Percentiles rank a stretch among this genome's conserved stretches.
These are phyloP conservation scores for Podila epicladia DNA, from an alignment of 192 early-diverging fungal species.

Conservation along the genomic window DNA sequence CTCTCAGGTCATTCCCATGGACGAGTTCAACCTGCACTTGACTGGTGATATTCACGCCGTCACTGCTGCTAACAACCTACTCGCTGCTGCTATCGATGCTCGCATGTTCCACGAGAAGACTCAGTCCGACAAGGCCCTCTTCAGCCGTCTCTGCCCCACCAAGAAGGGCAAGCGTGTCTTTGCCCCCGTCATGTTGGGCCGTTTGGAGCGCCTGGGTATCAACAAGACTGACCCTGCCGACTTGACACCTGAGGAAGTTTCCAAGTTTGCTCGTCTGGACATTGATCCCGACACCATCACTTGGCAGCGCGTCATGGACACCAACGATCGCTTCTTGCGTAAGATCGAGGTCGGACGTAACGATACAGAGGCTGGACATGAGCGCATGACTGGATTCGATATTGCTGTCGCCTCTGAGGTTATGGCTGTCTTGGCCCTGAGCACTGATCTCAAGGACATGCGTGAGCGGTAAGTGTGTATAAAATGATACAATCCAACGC, in stretches of 20 bases:
- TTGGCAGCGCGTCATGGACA: slow-evolving; percentile 97
- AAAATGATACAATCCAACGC: no score
- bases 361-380: slow-evolving; percentile 86
- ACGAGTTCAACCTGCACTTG: slow-evolving; percentile 98
- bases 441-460: slow-evolving; percentile 93
- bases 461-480: slow-evolving; percentile 64
- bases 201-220: slow-evolving; percentile 86
- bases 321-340: slow-evolving; percentile 96
- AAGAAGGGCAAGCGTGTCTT: slow-evolving; percentile 89
- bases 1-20: slow-evolving; percentile 99
- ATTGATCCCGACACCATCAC: slow-evolving; percentile 95
- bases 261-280: slow-evolving; percentile 88
- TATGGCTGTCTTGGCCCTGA: slow-evolving; percentile 97
- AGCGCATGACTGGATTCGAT: slow-evolving; percentile 94
- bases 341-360: slow-evolving; percentile 91
- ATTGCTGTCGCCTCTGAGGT: slow-evolving; percentile 98
- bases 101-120: slow-evolving; percentile 94
- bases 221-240: slow-evolving; percentile 79
- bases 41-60: slow-evolving; percentile 99
- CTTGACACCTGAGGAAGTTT: slow-evolving; percentile 82
- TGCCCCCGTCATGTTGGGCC: slow-evolving; percentile 85
- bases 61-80: slow-evolving; percentile 95
- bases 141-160: slow-evolving; percentile 87
- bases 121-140: slow-evolving; percentile 71
- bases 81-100: slow-evolving; percentile 97